phyloP scores from a whole-genome alignment of 2,329 filamentous ascomycete species.

The Colletotrichum phormii region DNA sequence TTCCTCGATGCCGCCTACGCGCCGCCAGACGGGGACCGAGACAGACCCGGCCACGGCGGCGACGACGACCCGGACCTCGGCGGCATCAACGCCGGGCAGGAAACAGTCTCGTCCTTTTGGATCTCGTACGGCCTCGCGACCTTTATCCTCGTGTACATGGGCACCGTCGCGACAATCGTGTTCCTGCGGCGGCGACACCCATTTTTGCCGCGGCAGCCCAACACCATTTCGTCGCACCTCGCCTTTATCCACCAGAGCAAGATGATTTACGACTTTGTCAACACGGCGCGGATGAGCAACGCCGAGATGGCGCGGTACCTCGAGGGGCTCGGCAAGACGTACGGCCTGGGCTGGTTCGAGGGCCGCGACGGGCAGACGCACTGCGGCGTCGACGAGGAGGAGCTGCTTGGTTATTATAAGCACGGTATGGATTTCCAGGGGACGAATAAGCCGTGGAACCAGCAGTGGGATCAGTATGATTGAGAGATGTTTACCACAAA shows the following conservation, averaged over 20 bases:
- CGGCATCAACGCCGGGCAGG: conserved; percentile 63
- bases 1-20: conserved; percentile 58
- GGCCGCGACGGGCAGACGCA: conserved; percentile 80
- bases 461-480: conserved; percentile 49
- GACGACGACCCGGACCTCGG: conserved; percentile 31
- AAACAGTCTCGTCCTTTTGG: conserved; percentile 74
- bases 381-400: conserved; percentile 83
- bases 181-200: conserved; percentile 73
- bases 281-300: conserved; percentile 72
- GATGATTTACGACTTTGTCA: conserved; percentile 82
- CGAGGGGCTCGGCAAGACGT: conserved; percentile 71
- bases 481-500: not conserved
- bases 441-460: conserved; percentile 65
- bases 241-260: conserved; percentile 84
- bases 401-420: conserved; percentile 73
- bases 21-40: conserved; percentile 4
- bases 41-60: too few relatives aligned
- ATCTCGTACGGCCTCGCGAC: conserved; percentile 71
- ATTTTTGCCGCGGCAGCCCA: conserved; percentile 82
- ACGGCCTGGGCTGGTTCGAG: conserved; percentile 81
- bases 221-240: conserved; percentile 80
- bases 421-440: conserved; percentile 67
- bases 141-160: conserved; percentile 75
- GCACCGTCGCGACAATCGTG: conserved; percentile 67
- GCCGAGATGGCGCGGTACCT: conserved; percentile 72